These are phyloP conservation scores for Mucor velutinosus DNA, from an alignment of 371 early-diverging fungal genomes.

Conservation along the genomic window DNA sequence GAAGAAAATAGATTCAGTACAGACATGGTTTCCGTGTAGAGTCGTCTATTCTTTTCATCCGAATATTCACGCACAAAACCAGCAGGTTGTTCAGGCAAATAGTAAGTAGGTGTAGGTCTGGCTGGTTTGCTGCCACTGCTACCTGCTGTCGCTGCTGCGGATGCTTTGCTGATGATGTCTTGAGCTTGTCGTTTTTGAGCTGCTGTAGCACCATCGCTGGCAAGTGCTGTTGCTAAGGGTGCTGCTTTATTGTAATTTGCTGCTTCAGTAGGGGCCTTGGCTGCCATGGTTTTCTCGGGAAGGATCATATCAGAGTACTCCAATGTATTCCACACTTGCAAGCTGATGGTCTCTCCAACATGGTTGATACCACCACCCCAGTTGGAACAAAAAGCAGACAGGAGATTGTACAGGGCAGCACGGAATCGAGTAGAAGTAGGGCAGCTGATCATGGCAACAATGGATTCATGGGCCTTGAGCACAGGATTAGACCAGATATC, in stretches of 20 bases:
- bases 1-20: conserved; percentile 71
- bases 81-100: conserved; percentile 17
- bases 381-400: conserved; percentile 38
- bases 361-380: conserved; percentile 33
- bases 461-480: conserved; percentile 13
- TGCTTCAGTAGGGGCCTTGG: background rate
- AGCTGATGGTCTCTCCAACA: conserved; percentile 21
- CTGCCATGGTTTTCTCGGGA: conserved; percentile 17
- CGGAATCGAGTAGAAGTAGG: conserved; percentile 29
- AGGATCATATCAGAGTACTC: conserved; percentile 30
- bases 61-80: conserved; percentile 24
- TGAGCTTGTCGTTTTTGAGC: background rate
- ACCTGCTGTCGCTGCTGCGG: background rate
- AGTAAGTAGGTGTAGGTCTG: background rate
- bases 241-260: background rate
- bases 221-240: background rate
- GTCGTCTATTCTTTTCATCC: conserved; percentile 53
- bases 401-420: conserved; percentile 22
- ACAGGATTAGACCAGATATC: conserved; percentile 21
- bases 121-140: background rate
- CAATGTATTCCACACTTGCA: conserved; percentile 31
- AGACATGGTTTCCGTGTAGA: conserved; percentile 82
- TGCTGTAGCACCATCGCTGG: background rate
- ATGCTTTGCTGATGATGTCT: background rate
- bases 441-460: conserved; percentile 28